phyloP scores from a whole-genome alignment of 2,329 filamentous ascomycete genomes.

The Cladosporium halotolerans region DNA sequence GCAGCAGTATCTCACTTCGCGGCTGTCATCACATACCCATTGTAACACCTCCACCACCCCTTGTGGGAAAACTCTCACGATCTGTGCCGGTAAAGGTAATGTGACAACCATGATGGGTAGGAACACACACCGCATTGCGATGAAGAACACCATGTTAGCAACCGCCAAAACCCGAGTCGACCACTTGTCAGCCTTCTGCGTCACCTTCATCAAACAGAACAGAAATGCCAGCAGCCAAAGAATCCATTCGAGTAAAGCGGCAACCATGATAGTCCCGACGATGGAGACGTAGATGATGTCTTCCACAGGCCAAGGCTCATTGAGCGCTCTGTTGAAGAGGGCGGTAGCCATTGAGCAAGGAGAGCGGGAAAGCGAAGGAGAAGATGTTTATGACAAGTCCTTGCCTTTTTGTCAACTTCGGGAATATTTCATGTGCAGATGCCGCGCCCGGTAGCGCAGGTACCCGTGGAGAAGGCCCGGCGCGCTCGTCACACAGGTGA shows the following conservation, averaged over 20 bases:
- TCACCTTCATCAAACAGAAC: slow-evolving; percentile 86
- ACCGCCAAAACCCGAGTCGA: slow-evolving; percentile 73
- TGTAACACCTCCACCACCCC: slow-evolving; percentile 67
- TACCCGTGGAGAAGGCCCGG: background rate
- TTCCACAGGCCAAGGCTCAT: slow-evolving; percentile 19
- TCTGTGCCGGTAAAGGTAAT: slow-evolving; percentile 67
- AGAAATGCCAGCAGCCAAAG: slow-evolving; percentile 90
- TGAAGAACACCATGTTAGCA: slow-evolving; percentile 67
- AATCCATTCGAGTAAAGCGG: slow-evolving; percentile 86
- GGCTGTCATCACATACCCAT: slow-evolving; percentile 43
- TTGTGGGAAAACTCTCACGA: slow-evolving; percentile 67
- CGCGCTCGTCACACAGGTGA: background rate
- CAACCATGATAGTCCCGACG: slow-evolving; percentile 73
- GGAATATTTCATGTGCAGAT: background rate
- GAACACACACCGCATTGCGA: slow-evolving; percentile 76
- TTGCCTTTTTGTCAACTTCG: background rate
- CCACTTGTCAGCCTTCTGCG: slow-evolving; percentile 81
- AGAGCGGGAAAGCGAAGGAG: background rate
- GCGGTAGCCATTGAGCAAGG: background rate
- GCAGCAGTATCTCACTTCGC: too few relatives aligned
- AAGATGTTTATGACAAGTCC: background rate
- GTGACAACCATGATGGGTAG: slow-evolving; percentile 93
- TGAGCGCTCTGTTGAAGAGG: slow-evolving; percentile 9
- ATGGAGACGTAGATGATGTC: slow-evolving; percentile 83
- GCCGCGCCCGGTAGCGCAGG: background rate